phyloP scores from a whole-genome alignment of 2,329 filamentous ascomycete genomes.

The Botrytis hyacinthi region DNA sequence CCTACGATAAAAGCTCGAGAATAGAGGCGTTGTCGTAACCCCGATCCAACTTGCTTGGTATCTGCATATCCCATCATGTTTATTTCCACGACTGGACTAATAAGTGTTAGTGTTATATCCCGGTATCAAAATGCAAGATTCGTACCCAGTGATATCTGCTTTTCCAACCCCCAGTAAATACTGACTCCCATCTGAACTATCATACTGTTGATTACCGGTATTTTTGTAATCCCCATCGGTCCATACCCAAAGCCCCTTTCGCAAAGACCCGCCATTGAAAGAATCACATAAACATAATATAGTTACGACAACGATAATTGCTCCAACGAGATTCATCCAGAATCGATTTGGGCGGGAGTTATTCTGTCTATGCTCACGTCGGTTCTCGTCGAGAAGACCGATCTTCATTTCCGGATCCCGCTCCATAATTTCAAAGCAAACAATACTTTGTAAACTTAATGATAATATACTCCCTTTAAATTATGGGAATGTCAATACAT shows the following conservation, averaged over 20 bases:
- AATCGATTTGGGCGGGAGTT: neutral
- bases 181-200: slow-evolving; percentile 32
- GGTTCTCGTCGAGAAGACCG: slow-evolving; percentile 2
- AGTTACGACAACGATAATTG: neutral
- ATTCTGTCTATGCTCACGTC: slow-evolving; percentile 9
- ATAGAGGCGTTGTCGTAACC: slow-evolving; percentile 82
- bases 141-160: slow-evolving; percentile 68
- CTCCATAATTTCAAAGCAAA: slow-evolving; percentile 8
- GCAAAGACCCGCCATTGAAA: neutral
- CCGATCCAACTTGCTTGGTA: slow-evolving; percentile 75
- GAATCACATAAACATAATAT: neutral
- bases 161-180: slow-evolving; percentile 69
- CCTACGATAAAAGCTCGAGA: slow-evolving; percentile 87
- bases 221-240: neutral
- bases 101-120: slow-evolving; percentile 23
- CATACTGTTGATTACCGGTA: slow-evolving; percentile 16
- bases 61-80: slow-evolving; percentile 92
- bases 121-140: neutral
- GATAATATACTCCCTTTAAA: neutral
- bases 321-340: neutral
- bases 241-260: slow-evolving; percentile 21
- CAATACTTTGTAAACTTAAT: neutral
- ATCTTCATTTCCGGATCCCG: slow-evolving; percentile 11
- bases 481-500: neutral
- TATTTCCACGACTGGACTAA: slow-evolving; percentile 79